Evolutionary conservation across 179 eudicot species (phyloP).

Genomic region (Beta lomatogona): DNA sequence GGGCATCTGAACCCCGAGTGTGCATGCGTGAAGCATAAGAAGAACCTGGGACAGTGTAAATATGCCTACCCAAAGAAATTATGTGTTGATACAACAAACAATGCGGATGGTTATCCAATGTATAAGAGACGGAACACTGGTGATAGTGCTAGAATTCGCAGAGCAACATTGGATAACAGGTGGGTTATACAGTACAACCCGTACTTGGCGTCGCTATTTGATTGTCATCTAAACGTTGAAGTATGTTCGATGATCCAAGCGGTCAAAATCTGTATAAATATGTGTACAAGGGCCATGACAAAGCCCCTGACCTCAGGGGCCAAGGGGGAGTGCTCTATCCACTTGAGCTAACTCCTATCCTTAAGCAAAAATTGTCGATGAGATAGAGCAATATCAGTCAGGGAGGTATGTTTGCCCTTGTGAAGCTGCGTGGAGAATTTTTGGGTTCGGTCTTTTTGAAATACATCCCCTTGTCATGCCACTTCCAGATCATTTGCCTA

Average conservation of each 20-base stretch:
- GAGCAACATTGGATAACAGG: slow-evolving; percentile 17
- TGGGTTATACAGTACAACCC: slow-evolving; percentile 34
- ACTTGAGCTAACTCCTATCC: too few species aligned
- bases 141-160: neutral
- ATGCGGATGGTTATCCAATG: neutral
- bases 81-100: neutral
- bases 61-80: slow-evolving; percentile 13
- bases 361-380: neutral
- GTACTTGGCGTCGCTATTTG: neutral
- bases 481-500: slow-evolving; percentile 1
- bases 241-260: slow-evolving; percentile 12
- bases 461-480: slow-evolving; percentile 12
- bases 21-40: slow-evolving; percentile 9
- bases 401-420: slow-evolving; percentile 22
- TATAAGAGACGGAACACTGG: neutral
- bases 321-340: too few species aligned
- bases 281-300: slow-evolving; percentile 24
- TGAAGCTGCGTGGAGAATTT: slow-evolving; percentile 19
- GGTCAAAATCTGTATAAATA: slow-evolving; percentile 30
- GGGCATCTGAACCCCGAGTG: neutral
- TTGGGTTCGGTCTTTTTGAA: slow-evolving; percentile 2
- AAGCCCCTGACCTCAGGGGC: too few species aligned
- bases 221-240: slow-evolving; percentile 33
- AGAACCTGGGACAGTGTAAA: neutral
- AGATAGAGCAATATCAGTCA: slow-evolving; percentile 17